phyloP scores from a whole-genome alignment of 768 basidiomycete genomes.

The Coprinellus micaceus region DNA sequence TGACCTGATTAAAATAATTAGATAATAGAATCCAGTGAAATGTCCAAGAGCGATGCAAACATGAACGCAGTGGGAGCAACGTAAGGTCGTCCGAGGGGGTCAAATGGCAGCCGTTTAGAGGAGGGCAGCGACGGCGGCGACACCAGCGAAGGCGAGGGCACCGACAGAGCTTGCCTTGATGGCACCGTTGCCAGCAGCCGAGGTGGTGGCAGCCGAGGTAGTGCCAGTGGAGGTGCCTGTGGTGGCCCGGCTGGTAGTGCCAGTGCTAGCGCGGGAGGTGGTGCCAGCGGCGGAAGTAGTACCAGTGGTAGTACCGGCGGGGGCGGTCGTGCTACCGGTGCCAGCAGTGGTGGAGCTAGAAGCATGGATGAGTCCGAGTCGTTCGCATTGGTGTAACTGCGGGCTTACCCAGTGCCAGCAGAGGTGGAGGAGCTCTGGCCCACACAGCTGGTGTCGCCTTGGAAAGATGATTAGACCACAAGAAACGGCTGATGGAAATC shows the following conservation, averaged over 20 bases:
- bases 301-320: neutral
- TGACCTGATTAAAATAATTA: neutral
- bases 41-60: neutral
- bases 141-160: conserved; percentile 17
- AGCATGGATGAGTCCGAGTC: no score
- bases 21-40: neutral
- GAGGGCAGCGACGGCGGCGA: conserved; percentile 21
- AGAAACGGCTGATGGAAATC: neutral
- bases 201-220: conserved; percentile 7
- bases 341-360: conserved; percentile 2
- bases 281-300: conserved; percentile 2
- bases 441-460: conserved; percentile 21
- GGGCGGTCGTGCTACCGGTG: conserved; percentile 1
- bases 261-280: conserved; percentile 1
- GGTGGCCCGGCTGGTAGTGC: conserved; percentile 5
- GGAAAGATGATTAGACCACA: neutral
- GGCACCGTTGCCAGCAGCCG: conserved; percentile 14
- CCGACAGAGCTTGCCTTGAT: conserved; percentile 16
- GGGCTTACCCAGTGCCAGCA: no score
- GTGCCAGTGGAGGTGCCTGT: neutral
- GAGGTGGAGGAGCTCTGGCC: conserved; percentile 8
- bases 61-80: neutral
- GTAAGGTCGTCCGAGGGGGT: neutral
- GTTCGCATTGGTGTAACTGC: no score
- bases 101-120: conserved; percentile 8